Base-by-base conservation (phyloP, 306 rosid genomes). In the Argentina anserina region DNA sequence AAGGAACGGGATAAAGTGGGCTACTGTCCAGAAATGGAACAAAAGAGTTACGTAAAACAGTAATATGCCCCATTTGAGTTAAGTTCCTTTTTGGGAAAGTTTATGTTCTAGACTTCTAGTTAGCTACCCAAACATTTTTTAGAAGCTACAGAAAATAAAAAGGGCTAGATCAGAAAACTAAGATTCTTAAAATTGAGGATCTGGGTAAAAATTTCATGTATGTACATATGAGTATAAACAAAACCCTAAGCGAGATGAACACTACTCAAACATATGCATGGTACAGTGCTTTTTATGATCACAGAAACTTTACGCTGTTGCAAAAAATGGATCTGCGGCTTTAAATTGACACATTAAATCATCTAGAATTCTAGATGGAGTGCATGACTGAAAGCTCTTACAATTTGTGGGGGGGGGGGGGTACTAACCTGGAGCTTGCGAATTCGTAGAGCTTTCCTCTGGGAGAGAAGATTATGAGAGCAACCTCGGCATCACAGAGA, bases 401-500 rank as follows among this genome's bases (percentile, higher is more conserved):
- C 4, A 28, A 33, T 31, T 61, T 61, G n/a, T n/a, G n/a, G n/a
- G n/a, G n/a, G n/a, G n/a, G n/a, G n/a, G 17, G 40, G 41, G 40
- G 66, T 28, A 58, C 1, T 33, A 17, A 86, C 90, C 90, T 75
- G 20, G 84, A 76, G 65, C 87, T 86, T 26, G 90, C 80, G 69
- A 83, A 86, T 81, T 86, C 90, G 37, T 76, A 79, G 75, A 83
- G 87, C 76, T 83, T 86, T 5, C 86, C 90, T 68, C 79, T 81
- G 0, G 87, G 81, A 65, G 90, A 86, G 76, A 81, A 86, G 47
- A 86, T 58, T 36, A 86, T 78, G 31, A 86, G 81, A 1, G 80
- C 84, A 41, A 86, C 83, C 67, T 86, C 90, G 5, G 85, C 90
- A 33, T 93, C 98, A 56, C 98, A 93, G 1, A 93, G 87, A 42